Evolutionary conservation across 441 rosid genomes (phyloP), one percentile per base, ranked within the genome.

Genomic region (Gossypium gossypioides): DNA sequence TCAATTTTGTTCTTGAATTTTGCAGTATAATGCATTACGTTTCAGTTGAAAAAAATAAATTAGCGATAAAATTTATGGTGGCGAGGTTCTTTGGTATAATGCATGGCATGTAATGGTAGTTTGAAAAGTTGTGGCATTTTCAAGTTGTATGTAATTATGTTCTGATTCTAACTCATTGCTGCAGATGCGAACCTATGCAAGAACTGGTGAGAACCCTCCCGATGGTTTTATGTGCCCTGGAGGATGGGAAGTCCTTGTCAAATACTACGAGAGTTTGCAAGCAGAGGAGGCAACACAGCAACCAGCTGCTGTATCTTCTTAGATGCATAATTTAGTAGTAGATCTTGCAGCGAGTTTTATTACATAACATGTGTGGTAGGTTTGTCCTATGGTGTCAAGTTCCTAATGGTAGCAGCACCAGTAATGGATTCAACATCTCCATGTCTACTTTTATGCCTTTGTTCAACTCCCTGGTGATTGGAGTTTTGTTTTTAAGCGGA

Each of bases 211-310:
- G 84, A 85, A 84, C 77, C 97, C 96, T 29, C 97, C 97, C 3
- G 92, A 89, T 66, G 97, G 97, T 66, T 91, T 91, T 72, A 93
- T 91, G 96, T 91, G 96, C 74, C 92, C 90, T 0, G 84, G 91
- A 12, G 97, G 97, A 46, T 93, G 96, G 96, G 73, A 87, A 74
- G 96, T 91, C 58, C 96, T 90, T 32, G 96, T 94, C 71, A 81
- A 84, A 67, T 88, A 89, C 72, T 90, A 89, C 13, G 51, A 81
- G 72, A 88, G 89, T 79, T 79, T 90, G 88, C 93, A 88, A 84
- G 83, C 79, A 34, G 92, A 89, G 66, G 93, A 86, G 72, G 62
- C 87, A n/a, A 57, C 80, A 0, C 80, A 78, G 73, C 79, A 88
- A 75, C 78, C 84, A 16, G 77, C 91, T 9, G 81, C 77, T 76